These are phyloP conservation scores for Trichocomaceae sp. DNA, from an alignment of 2,329 filamentous ascomycete genomes.

Conservation along the genomic window DNA sequence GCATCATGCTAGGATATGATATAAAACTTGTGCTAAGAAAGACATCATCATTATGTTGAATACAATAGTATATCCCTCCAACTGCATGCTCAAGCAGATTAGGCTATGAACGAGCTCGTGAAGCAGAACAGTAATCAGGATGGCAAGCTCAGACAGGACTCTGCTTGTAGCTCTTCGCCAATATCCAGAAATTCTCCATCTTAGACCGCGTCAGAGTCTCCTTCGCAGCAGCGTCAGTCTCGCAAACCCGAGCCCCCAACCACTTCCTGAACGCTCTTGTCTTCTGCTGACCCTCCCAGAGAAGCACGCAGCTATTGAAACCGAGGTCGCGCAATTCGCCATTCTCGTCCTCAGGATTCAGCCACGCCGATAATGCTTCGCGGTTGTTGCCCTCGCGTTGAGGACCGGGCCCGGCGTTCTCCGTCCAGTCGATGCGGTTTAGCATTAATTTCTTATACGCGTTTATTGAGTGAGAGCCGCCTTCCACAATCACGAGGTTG, in stretches of 20 bases:
- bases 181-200: conserved; percentile 91
- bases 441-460: conserved; percentile 91
- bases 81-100: too few relatives aligned
- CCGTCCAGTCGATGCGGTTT: conserved; percentile 89
- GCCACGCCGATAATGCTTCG: conserved; percentile 62
- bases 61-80: too few relatives aligned
- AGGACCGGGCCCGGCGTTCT: conserved; percentile 66
- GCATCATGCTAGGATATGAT: neutral
- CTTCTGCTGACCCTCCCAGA: conserved; percentile 90
- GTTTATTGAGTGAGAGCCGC: conserved; percentile 72
- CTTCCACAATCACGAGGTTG: conserved; percentile 86
- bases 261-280: conserved; percentile 76
- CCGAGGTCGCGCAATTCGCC: conserved; percentile 76
- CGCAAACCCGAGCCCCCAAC: conserved; percentile 75
- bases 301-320: conserved; percentile 69
- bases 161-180: conserved; percentile 63
- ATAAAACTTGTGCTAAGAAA: too few relatives aligned
- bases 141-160: neutral
- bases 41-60: too few relatives aligned
- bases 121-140: too few relatives aligned
- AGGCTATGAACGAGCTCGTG: too few relatives aligned
- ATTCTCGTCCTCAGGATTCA: conserved; percentile 69
- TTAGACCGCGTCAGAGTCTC: conserved; percentile 72
- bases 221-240: conserved; percentile 82
- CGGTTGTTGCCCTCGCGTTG: conserved; percentile 37